These are phyloP conservation scores for Silene uniflora DNA, from an alignment of 148 eudicot genomes.

Conservation along the genomic window DNA sequence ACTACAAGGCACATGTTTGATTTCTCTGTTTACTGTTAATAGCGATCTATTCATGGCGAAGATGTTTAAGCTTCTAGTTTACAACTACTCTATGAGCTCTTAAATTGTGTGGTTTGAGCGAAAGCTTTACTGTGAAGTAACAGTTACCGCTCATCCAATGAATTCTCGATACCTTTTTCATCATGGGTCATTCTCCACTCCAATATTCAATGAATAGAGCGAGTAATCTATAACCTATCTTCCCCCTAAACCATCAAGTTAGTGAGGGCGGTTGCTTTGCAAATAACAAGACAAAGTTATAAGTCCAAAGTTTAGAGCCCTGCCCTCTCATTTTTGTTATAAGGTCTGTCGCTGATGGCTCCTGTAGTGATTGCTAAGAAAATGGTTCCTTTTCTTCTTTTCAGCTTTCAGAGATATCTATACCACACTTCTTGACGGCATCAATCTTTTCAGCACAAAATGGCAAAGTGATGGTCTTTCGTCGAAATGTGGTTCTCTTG, in stretches of 20 bases:
- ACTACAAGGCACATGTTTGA: background rate
- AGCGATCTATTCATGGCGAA: background rate
- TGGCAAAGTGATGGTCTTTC: slow-evolving; percentile 54
- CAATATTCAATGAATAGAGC: background rate
- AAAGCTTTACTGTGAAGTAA: background rate
- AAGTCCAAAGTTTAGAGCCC: background rate
- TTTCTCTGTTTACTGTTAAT: background rate
- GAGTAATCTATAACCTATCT: background rate
- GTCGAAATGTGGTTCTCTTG: slow-evolving; percentile 64
- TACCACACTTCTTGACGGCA: slow-evolving; percentile 97
- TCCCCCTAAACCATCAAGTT: background rate
- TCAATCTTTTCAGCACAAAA: slow-evolving; percentile 95
- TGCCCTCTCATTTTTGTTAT: background rate
- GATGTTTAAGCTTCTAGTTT: background rate
- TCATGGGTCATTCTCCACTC: background rate
- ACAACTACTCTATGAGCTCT: background rate
- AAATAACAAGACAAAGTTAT: background rate
- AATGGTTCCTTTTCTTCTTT: slow-evolving; percentile 22
- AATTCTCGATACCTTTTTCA: background rate
- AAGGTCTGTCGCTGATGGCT: background rate
- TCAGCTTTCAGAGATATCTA: slow-evolving; percentile 91
- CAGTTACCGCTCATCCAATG: background rate
- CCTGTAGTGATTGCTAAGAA: slow-evolving; percentile 9
- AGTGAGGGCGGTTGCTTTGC: background rate
- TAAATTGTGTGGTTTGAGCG: background rate